These are phyloP conservation scores for Cercis canadensis DNA, from an alignment of 306 rosid genomes.

Conservation along the genomic window DNA sequence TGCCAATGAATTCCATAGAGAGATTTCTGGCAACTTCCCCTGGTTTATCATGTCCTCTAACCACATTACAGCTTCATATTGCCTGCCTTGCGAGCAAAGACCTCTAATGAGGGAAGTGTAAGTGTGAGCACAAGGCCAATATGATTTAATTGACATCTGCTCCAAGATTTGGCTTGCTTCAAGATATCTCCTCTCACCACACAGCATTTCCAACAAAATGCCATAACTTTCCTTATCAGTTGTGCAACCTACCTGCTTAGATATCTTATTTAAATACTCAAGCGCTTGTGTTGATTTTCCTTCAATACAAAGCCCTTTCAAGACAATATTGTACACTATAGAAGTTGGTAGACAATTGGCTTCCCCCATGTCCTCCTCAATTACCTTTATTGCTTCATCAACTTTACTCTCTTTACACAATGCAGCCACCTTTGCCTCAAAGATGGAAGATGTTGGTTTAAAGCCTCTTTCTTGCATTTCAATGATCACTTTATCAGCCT, in stretches of 20 bases:
- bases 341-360: conserved; percentile 49
- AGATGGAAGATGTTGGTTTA: conserved; percentile 45
- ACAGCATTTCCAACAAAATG: conserved; percentile 52
- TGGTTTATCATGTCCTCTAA: conserved; percentile 66
- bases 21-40: conserved; percentile 52
- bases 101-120: conserved; percentile 54
- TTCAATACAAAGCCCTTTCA: conserved; percentile 42
- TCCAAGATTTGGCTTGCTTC: conserved; percentile 59
- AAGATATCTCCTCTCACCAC: conserved; percentile 45
- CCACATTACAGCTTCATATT: conserved; percentile 63
- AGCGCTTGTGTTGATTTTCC: conserved; percentile 37
- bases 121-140: conserved; percentile 50
- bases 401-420: conserved; percentile 38
- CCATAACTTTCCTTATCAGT: conserved; percentile 46
- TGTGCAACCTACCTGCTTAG: conserved; percentile 39
- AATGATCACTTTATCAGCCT: conserved; percentile 46
- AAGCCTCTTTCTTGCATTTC: conserved; percentile 53
- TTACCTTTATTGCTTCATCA: conserved; percentile 51
- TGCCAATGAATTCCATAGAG: conserved; percentile 49
- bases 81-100: conserved; percentile 53
- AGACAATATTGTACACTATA: conserved; percentile 40
- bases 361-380: conserved; percentile 57
- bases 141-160: conserved; percentile 56
- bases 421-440: conserved; percentile 62
- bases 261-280: conserved; percentile 53